Base-by-base conservation (phyloP, 75 land plant genomes). In the Cunninghamia lanceolata region DNA sequence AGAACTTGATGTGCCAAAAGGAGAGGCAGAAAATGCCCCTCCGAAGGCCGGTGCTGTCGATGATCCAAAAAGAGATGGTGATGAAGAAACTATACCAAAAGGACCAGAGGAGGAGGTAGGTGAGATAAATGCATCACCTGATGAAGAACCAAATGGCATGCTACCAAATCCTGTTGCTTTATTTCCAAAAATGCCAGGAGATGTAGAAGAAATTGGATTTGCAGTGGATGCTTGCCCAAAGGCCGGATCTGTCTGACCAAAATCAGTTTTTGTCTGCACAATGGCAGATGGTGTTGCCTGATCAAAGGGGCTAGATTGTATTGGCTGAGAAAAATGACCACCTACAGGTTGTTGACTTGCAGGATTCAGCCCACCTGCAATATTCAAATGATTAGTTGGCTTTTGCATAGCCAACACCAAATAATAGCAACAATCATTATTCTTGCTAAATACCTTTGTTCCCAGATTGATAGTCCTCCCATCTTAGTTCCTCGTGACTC, bases 341-440 rank as follows among this genome's bases (percentile, higher is more conserved):
- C 85, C 80, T 45, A 90, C 83, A 85, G 53, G 15, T 50, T 50
- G 53, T 50, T 50, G 53, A 50, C 53, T 50, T 50, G 53, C 53
- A 50, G 53, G 94, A 82, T 83, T 91, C 50, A 97, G 7, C 46
- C 46, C 52, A 94, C 99, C 99, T 94, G 94, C 95, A 85, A 95
- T 99, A 28, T 95, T 94, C 80, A 85, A 89, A 85, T 96, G 98
- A 84, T 95, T 96, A 86, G 96, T 98, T n/a, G 28, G n/a, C 21
- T 46, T 40, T 9, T 15, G 21, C 35, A 32, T 47, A 30, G 9
- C n/a, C 47, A 9, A 82, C 2, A 82, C 42, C 47, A 82, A 47
- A 81, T 34, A 81, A 42, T 25, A 82, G 56, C 50, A 54, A 42
- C 38, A 56, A 82, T 42, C 66, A 32, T 14, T 34, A 63, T 43